Conservation (phyloP, 1,284 basidiomycete species). For the Sporisorium reilianum region DNA sequence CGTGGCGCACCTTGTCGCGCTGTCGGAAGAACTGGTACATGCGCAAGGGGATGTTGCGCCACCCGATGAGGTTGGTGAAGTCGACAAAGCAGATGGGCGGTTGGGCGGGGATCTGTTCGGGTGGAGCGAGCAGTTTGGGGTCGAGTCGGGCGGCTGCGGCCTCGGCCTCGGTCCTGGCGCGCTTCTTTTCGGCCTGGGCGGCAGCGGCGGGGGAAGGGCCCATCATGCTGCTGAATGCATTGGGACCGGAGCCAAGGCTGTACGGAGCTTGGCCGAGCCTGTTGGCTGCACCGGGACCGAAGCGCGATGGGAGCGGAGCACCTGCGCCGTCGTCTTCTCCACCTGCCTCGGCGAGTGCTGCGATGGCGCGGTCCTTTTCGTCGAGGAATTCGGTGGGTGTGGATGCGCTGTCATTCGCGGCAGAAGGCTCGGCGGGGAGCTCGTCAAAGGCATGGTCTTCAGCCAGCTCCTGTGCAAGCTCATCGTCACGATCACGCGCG, state of each 20-base stretch:
- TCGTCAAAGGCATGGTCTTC: constrained; percentile 85
- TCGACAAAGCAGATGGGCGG: constrained; percentile 88
- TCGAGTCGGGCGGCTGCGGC: constrained; percentile 56
- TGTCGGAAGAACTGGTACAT: constrained; percentile 93
- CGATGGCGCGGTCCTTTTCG: constrained; percentile 41
- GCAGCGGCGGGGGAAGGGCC: constrained; percentile 33
- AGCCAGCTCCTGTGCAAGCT: constrained; percentile 78
- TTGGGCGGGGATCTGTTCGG: constrained; percentile 78
- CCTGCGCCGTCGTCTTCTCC: constrained; percentile 52
- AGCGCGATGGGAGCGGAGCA: constrained; percentile 40
- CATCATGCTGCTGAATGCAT: constrained; percentile 41
- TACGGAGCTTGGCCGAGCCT: constrained; percentile 33
- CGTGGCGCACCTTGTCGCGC: constrained; percentile 80
- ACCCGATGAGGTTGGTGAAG: constrained; percentile 87
- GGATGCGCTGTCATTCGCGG: constrained; percentile 14
- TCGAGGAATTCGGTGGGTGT: constrained; percentile 43
- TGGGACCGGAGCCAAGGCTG: constrained; percentile 32
- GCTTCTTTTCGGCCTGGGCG: constrained; percentile 47
- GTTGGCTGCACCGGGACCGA: constrained; percentile 17
- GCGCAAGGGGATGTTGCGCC: constrained; percentile 88
- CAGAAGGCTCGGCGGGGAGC: constrained; percentile 52
- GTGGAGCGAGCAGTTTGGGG: constrained; percentile 71
- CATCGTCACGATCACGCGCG: constrained; percentile 77
- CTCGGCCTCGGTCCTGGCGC: constrained; percentile 32
- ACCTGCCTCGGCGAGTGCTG: constrained; percentile 31